Evolutionary conservation across 139 green algal species (phyloP), one percentile per base, ranked within the genome.

Genomic region (Coccomyxa sp.): DNA sequence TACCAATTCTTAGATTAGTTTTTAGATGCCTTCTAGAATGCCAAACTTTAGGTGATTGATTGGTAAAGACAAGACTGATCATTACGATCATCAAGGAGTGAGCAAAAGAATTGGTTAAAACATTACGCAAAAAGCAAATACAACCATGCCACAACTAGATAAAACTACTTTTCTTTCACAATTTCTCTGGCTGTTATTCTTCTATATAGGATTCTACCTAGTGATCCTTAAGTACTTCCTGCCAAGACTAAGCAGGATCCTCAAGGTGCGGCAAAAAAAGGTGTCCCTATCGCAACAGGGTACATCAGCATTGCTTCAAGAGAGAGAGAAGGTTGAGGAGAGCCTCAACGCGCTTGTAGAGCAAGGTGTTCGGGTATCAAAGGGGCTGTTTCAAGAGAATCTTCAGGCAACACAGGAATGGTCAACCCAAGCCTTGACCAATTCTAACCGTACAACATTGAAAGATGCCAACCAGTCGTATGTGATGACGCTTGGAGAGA

Each of bases 91-190:
- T 71, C 39, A 34, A 55, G 34, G 27, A 40, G 29, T 33, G 22
- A 41, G 18, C 29, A 72, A 68, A 77, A 29, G 36, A 36, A 73
- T 78, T 83, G 73, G 50, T 38, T 68, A 22, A 38, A 74, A 40
- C 36, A 44, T 75, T 74, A 76, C 14, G 71, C 55, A 78, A 69
- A 50, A 77, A 76, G 78, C 76, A 81, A 73, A 82, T 70, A 50
- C 55, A 29, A 71, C 37, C 72, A 81, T 85, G 76, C 72, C 73
- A 76, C 78, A 86, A 86, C 77, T 79, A 78, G 69, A 81, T 79
- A 75, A 87, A 84, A 80, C 87, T 73, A 87, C 85, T 29, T 89
- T 86, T 85, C 79, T 89, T 81, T 89, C 85, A 76, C 85, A 89
- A 84, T 89, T 85, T 82, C 82, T 89, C 78, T 89, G 85, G 85